Base-by-base conservation (phyloP, 176 grass and related monocot species). In the Eragrostis curvula region DNA sequence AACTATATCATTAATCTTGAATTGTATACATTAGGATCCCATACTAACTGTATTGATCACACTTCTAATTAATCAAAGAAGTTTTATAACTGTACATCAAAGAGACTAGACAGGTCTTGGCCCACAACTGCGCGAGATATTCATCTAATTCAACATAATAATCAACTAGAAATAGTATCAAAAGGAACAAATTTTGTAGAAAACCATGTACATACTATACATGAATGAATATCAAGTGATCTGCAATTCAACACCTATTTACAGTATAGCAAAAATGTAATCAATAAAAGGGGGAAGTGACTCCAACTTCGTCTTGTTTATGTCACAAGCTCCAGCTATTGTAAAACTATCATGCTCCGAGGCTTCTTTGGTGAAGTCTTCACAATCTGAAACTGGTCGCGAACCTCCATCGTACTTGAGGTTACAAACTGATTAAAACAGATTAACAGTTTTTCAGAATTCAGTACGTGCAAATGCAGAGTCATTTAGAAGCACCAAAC, bases 331-430 rank as follows among this genome's bases (percentile, higher is more conserved):
- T 30, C 39, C 18, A 30, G 11, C 56, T 72, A 50, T 17, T 53
- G 61, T 79, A 74, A 77, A 78, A 81, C 88, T 82, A 78, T 81
- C 61, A 73, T 0, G 41, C 49, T 68, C 64, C 0, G 21, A 12
- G 78, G 15, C 48, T 80, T 68, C 32, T 69, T 80, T 69, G 21
- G 49, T 0, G 36, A 8, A 69, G 49, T 12, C 45, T 85, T 97
- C 61, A 89, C 70, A 74, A 97, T 91, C 59, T 36, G 85, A 77
- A 97, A 97, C 51, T 85, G 86, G 87, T 97, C 91, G 36, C 80
- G 91, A 14, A 91, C 84, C 25, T 85, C 80, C 83, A 36, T 89
- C 28, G 94, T 91, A 50, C 52, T 83, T 42, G 94, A 93, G 88
- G 85, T 97, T 73, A 97, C 86, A 80, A 93, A 93, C 94, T 93